Percentiles rank a stretch among this genome's conserved stretches.
Conservation (phyloP, 257 asterid genomes). For the Perilla frutescens region DNA sequence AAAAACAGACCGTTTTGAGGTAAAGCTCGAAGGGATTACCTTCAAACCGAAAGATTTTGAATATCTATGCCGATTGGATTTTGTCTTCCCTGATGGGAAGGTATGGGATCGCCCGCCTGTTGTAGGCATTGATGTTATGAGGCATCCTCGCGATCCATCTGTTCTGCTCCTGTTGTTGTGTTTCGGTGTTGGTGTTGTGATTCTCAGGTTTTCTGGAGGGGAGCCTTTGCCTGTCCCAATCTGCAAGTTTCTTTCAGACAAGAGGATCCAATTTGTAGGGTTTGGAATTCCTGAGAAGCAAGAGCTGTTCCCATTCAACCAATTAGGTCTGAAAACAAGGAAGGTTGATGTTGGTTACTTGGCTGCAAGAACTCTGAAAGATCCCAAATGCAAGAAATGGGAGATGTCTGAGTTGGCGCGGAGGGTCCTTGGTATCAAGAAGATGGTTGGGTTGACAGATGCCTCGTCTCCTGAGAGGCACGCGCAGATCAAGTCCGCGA, state of each 20-base stretch:
- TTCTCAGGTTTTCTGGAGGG: slow-evolving; percentile 63
- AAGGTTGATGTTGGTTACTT: slow-evolving; percentile 69
- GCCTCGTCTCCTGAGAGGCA: slow-evolving; percentile 78
- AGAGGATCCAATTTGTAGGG: slow-evolving; percentile 73
- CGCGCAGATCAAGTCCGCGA: slow-evolving; percentile 69
- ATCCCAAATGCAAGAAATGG: slow-evolving; percentile 58
- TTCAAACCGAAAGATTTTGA: slow-evolving; percentile 82
- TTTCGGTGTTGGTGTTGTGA: slow-evolving; percentile 82
- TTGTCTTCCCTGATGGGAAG: slow-evolving; percentile 74
- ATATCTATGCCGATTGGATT: slow-evolving; percentile 65
- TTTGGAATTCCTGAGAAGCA: slow-evolving; percentile 80
- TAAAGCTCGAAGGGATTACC: slow-evolving; percentile 84
- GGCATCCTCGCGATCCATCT: slow-evolving; percentile 82
- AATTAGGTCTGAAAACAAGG: slow-evolving; percentile 53
- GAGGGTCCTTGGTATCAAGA: slow-evolving; percentile 71
- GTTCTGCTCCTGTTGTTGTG: slow-evolving; percentile 58
- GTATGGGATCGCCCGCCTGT: slow-evolving; percentile 69
- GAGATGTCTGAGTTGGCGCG: slow-evolving; percentile 69
- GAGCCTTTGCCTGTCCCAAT: slow-evolving; percentile 55
- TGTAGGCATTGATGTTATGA: slow-evolving; percentile 86
- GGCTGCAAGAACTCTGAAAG: slow-evolving; percentile 63
- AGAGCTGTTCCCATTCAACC: slow-evolving; percentile 69
- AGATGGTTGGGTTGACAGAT: slow-evolving; percentile 69
- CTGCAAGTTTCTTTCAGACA: slow-evolving; percentile 60
- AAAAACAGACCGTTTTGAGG: slow-evolving; percentile 77